Evolutionary conservation across 2,329 filamentous ascomycete genomes (phyloP).

Genomic region (Boeremia exigua): DNA sequence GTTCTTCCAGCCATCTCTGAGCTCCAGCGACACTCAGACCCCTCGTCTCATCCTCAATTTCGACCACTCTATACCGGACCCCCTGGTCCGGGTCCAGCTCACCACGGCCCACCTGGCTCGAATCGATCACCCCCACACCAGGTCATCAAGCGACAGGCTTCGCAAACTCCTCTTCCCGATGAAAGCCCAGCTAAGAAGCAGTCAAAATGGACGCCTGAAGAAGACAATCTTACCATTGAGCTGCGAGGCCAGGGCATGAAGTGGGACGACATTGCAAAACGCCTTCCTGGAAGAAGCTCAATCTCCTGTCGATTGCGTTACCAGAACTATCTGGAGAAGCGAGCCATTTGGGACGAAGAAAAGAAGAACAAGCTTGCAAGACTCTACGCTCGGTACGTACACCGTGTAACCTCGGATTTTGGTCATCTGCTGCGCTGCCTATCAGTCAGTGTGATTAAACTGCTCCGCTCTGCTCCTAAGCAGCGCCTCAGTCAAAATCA

Average conservation of each 20-base stretch:
- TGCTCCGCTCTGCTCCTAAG: not conserved
- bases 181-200: constrained; percentile 60
- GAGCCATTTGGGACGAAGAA: constrained; percentile 96
- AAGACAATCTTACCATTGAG: constrained; percentile 92
- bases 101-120: constrained; percentile 32
- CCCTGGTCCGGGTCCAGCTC: constrained; percentile 45
- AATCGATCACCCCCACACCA: constrained; percentile 43
- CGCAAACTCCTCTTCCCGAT: constrained; percentile 45
- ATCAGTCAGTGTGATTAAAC: not conserved
- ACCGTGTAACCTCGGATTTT: constrained; percentile 6
- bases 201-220: constrained; percentile 94
- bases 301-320: constrained; percentile 96
- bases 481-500: not conserved
- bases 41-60: constrained; percentile 45
- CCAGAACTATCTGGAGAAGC: constrained; percentile 93
- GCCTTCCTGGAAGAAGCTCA: constrained; percentile 85
- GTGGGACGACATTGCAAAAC: constrained; percentile 97
- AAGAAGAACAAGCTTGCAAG: constrained; percentile 95
- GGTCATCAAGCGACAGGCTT: constrained; percentile 46
- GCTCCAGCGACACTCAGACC: constrained; percentile 49
- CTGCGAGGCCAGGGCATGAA: constrained; percentile 92
- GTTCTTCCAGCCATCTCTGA: constrained; percentile 48
- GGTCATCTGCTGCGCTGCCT: not conserved
- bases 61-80: constrained; percentile 47
- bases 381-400: constrained; percentile 84